phyloP scores from a whole-genome alignment of 176 grass and related monocot species.

The Microstegium vimineum region DNA sequence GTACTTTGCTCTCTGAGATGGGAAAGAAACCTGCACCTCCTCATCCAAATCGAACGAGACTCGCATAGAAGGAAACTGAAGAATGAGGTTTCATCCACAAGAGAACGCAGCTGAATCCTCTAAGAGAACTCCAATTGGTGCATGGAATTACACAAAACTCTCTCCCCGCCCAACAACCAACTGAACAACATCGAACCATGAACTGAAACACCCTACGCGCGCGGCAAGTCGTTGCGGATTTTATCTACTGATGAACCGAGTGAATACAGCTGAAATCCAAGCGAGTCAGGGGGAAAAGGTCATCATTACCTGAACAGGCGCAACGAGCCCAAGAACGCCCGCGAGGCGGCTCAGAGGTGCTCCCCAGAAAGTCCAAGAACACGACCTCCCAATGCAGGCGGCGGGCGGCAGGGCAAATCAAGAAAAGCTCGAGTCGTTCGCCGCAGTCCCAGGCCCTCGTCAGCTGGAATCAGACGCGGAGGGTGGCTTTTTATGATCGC shows the following conservation, averaged over 20 bases:
- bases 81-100: background rate
- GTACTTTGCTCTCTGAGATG: background rate
- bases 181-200: background rate
- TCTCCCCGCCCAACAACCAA: background rate
- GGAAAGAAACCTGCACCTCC: background rate
- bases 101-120: conserved; percentile 19
- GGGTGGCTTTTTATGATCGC: background rate
- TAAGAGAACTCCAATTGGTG: background rate
- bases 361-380: conserved; percentile 13
- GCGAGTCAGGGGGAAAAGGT: background rate
- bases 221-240: background rate
- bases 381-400: conserved; percentile 16
- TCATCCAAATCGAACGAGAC: background rate
- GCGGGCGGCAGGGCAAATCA: background rate
- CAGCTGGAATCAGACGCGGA: background rate
- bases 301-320: conserved; percentile 31
- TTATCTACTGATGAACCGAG: background rate
- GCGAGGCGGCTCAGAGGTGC: background rate
- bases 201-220: background rate
- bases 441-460: background rate
- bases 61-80: background rate
- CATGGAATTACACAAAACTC: background rate
- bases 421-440: conserved; percentile 32
- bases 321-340: background rate
- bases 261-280: background rate